Base-by-base conservation (phyloP, 768 basidiomycete species). In the Mycena alexandri region DNA sequence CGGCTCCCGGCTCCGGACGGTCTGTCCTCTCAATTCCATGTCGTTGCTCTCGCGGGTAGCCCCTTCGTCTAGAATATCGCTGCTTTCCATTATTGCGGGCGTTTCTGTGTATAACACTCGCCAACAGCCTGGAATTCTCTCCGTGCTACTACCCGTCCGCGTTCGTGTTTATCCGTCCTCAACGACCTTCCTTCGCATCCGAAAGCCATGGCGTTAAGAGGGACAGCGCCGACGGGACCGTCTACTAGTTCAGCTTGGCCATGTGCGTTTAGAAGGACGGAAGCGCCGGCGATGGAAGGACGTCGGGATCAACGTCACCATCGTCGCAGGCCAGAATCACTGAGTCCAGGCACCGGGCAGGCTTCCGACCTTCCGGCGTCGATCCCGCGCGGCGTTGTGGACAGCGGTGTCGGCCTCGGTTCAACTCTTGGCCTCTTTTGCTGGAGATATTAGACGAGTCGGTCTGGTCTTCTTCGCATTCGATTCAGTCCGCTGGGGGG, bases 201-300 rank as follows among this genome's bases (percentile, higher is more conserved):
- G 14, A 90, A 87, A 79, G 89, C 86, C 53, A 81, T 69, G 96
- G 96, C 13, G 94, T 98, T 59, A 93, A 92, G 71, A 89, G 96
- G 78, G 94, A 94, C 48, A 95, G 98, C 81, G 97, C 96, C 10
- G 98, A 99, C 76, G 97, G 98, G 14, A 98, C 98, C 2, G 95
- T 96, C 24, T 89, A 89, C 72, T 79, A 95, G 44, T 73, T 96
- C 41, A 94, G 93, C 71, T 83, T 96, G 59, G 97, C 96, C n/a
- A 98, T 99, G 95, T 98, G 97, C 73, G 90, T 93, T 13, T 38
- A 38, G 94, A 95, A 75, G 97, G 96, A 34, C 33, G 47, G 52
- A 66, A 66, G 52, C 44, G 34, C 43, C 24, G 25, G 25, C 55
- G 21, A 65, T 36, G 22, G 65, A 61, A 66, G 51, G 17, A 44